Percentiles rank a stretch among this genome's conserved stretches.
Evolutionary conservation across 2,329 filamentous ascomycete species (phyloP).

Genomic region (Trichoderma hamatum): DNA sequence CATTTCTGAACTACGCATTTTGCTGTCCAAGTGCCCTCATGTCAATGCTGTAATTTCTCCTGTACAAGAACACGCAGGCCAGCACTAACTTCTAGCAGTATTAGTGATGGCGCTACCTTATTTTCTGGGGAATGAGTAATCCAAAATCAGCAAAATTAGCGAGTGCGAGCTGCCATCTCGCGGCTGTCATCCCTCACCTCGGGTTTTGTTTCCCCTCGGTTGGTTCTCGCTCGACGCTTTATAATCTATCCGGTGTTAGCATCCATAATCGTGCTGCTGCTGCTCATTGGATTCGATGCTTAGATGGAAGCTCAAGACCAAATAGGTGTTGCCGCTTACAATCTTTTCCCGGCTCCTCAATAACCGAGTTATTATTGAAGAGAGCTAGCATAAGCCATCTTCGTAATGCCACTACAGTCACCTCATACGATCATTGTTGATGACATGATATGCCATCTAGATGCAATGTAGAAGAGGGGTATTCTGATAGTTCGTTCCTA

Average conservation of each 20-base stretch:
- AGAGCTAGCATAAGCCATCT: not conserved
- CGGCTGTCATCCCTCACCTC: not conserved
- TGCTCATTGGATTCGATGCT: not conserved
- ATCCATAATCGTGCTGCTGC: not conserved
- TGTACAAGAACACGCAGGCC: not conserved
- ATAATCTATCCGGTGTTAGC: not conserved
- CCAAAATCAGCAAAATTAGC: not conserved
- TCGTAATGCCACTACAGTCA: not conserved
- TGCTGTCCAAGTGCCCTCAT: not conserved
- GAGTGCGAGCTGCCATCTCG: not conserved
- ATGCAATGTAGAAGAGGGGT: not conserved
- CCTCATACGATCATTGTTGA: not conserved
- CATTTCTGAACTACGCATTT: not conserved
- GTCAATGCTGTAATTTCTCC: not conserved
- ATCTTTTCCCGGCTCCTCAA: not conserved
- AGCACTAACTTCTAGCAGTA: not conserved
- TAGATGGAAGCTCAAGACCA: not conserved
- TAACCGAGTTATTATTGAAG: not conserved
- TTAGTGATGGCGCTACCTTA: not conserved
- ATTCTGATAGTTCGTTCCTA: not conserved
- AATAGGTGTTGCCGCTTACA: not conserved
- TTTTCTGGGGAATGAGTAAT: constrained; percentile 4
- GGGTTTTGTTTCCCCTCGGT: not conserved
- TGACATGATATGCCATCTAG: not conserved
- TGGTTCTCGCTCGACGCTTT: not conserved